Conservation (phyloP, 768 basidiomycete genomes). For the Termitomyces sp. region DNA sequence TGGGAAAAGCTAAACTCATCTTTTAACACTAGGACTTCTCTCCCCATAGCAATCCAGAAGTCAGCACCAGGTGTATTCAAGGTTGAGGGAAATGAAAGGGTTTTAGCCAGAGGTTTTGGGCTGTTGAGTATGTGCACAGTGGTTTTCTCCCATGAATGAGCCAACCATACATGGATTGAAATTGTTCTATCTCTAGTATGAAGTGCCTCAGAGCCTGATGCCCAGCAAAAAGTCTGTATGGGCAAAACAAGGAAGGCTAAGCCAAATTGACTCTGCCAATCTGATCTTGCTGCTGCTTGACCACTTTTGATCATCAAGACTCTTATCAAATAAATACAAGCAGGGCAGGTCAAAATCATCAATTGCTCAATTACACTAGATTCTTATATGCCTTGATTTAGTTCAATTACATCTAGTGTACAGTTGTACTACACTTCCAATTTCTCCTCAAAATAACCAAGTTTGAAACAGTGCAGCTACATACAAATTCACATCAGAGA, state of each 20-base stretch:
- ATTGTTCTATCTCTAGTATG: neutral
- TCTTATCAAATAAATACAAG: neutral
- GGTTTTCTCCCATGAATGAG: neutral
- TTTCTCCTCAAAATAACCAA: neutral
- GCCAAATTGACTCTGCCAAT: neutral
- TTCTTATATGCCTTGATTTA: neutral
- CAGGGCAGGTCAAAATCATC: neutral
- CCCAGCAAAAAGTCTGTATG: neutral
- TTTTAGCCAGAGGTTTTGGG: too few species aligned
- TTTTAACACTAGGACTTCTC: too few species aligned
- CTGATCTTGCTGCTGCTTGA: neutral
- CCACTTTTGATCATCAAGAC: neutral
- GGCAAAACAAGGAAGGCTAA: neutral
- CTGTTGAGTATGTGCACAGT: neutral
- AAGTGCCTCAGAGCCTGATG: neutral
- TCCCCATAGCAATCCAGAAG: too few species aligned
- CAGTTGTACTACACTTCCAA: neutral
- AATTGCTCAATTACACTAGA: neutral
- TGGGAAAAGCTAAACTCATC: too few species aligned
- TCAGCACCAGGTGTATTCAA: too few species aligned
- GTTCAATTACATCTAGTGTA: neutral
- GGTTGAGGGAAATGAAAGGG: too few species aligned
- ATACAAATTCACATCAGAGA: neutral
- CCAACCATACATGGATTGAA: neutral
- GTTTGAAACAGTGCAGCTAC: neutral